These are phyloP conservation scores for Rhizophagus prolifer DNA, from an alignment of 192 early-diverging fungal species.

Conservation along the genomic window DNA sequence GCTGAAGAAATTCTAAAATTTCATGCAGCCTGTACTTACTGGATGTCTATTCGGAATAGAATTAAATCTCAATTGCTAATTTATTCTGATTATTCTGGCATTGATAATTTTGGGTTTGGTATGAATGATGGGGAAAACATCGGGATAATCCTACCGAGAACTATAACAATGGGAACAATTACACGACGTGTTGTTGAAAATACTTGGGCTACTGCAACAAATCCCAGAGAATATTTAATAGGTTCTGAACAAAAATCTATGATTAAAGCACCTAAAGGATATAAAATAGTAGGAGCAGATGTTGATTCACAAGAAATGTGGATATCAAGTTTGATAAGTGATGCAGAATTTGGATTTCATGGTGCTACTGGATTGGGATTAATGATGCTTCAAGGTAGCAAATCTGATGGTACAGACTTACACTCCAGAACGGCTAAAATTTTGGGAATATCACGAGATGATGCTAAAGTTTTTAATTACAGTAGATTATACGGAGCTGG, in stretches of 20 bases:
- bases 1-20: conserved; percentile 76
- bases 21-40: conserved; percentile 84
- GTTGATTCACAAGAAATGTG: conserved; percentile 97
- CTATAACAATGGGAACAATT: conserved; percentile 91
- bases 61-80: conserved; percentile 13
- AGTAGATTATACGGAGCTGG: conserved; percentile 94
- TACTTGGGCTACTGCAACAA: conserved; percentile 94
- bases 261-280: conserved; percentile 79
- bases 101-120: conserved; percentile 28
- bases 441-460: conserved; percentile 79
- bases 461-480: conserved; percentile 96
- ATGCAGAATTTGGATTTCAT: conserved; percentile 89
- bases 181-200: conserved; percentile 88
- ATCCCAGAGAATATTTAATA: conserved; percentile 83
- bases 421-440: conserved; percentile 91
- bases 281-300: conserved; percentile 91
- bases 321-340: conserved; percentile 96
- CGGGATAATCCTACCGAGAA: conserved; percentile 87
- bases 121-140: conserved; percentile 30
- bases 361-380: conserved; percentile 92
- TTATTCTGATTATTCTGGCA: conserved; percentile 38
- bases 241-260: conserved; percentile 92
- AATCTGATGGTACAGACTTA: conserved; percentile 83
- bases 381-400: conserved; percentile 97
- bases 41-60: conserved; percentile 80